Evolutionary conservation across 192 early-diverging fungal genomes (phyloP).

Genomic region (Dissophora ornata): DNA sequence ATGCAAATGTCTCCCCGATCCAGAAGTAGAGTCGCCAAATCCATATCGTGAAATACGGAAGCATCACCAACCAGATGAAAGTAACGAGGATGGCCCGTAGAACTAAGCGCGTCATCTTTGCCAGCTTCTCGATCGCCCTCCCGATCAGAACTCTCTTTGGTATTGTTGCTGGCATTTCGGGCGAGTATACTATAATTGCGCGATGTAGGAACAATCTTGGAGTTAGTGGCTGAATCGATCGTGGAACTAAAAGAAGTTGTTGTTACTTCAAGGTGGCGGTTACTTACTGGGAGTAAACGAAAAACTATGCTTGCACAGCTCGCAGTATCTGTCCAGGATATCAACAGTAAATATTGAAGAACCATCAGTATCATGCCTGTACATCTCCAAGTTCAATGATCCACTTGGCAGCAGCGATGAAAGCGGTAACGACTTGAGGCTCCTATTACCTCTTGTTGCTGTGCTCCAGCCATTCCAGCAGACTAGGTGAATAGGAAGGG

Average conservation of each 20-base stretch:
- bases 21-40: constrained; percentile 88
- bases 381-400: too few relatives aligned
- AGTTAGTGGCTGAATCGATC: too few relatives aligned
- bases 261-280: background rate
- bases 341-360: too few relatives aligned
- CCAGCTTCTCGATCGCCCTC: constrained; percentile 61
- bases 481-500: constrained; percentile 41
- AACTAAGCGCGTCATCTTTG: constrained; percentile 53
- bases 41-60: constrained; percentile 89
- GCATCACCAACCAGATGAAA: constrained; percentile 79
- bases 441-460: constrained; percentile 75
- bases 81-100: constrained; percentile 72
- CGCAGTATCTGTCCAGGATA: constrained; percentile 71
- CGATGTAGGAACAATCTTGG: too few relatives aligned
- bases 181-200: constrained; percentile 65
- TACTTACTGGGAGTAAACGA: constrained; percentile 84
- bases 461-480: constrained; percentile 88
- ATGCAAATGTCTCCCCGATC: constrained; percentile 71
- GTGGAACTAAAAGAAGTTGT: background rate
- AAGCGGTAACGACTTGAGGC: too few relatives aligned
- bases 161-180: constrained; percentile 77
- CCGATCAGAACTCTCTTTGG: constrained; percentile 69
- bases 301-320: constrained; percentile 90
- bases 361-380: too few relatives aligned
- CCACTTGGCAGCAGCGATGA: too few relatives aligned